Percentiles rank a stretch among this genome's conserved stretches.
phyloP scores from a whole-genome alignment of 768 basidiomycete genomes.

The Agaricus bisporus region DNA sequence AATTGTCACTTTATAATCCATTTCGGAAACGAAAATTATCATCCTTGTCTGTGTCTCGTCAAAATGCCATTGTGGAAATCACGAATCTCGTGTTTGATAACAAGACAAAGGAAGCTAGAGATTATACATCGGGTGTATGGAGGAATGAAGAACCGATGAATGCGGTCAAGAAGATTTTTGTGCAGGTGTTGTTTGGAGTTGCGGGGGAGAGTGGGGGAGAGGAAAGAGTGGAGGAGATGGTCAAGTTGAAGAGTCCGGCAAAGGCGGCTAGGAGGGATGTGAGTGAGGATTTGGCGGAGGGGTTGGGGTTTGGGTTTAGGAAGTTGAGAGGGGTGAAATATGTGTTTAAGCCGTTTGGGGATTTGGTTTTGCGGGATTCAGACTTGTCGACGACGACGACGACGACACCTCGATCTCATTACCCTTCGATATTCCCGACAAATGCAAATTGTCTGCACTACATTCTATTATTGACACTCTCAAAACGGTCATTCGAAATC shows the following conservation, averaged over 20 bases:
- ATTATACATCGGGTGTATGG: conserved; percentile 39
- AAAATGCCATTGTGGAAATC: conserved; percentile 22
- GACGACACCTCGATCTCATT: conserved; percentile 10
- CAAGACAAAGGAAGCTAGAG: neutral
- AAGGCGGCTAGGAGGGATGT: conserved; percentile 8
- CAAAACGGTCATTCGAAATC: conserved; percentile 45
- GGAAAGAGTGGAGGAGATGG: conserved; percentile 24
- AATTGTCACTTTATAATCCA: conserved; percentile 31
- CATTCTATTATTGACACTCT: conserved; percentile 15
- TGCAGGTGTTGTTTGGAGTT: conserved; percentile 50
- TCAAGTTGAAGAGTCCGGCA: conserved; percentile 18
- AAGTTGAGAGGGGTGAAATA: conserved; percentile 6
- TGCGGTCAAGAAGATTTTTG: conserved; percentile 47
- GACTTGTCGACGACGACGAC: too few species aligned
- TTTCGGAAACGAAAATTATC: too few species aligned
- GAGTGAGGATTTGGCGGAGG: conserved; percentile 10
- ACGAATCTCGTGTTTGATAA: conserved; percentile 2
- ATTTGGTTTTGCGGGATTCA: conserved; percentile 1
- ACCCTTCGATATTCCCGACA: conserved; percentile 9
- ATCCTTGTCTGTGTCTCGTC: conserved; percentile 10
- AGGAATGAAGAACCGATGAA: conserved; percentile 36
- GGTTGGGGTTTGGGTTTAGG: conserved; percentile 9
- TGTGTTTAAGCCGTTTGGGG: conserved; percentile 6
- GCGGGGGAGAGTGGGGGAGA: conserved; percentile 17
- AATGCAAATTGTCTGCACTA: conserved; percentile 13